Conservation (phyloP, 1,139 yeast species). For the Petasospora fabianii region DNA sequence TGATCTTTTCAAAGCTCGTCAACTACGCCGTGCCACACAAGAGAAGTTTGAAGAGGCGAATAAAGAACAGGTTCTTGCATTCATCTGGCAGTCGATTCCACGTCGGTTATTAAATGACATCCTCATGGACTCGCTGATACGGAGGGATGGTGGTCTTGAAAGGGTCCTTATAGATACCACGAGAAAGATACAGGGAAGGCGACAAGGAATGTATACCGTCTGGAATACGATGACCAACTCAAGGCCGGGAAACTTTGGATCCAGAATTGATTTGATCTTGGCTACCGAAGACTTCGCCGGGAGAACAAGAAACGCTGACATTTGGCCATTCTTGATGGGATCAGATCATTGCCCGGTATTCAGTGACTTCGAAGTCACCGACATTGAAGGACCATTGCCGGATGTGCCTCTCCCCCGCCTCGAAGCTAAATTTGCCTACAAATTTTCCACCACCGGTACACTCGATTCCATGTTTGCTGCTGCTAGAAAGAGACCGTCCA, state of each 20-base stretch:
- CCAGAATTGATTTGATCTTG: slow-evolving; percentile 78
- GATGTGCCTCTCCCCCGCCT: slow-evolving; percentile 34
- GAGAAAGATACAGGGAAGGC: slow-evolving; percentile 49
- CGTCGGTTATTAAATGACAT: slow-evolving; percentile 41
- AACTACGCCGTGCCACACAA: slow-evolving; percentile 6
- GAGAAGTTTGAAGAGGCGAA: slow-evolving; percentile 40
- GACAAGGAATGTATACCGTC: slow-evolving; percentile 75
- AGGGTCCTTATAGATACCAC: slow-evolving; percentile 61
- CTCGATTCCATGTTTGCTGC: slow-evolving; percentile 48
- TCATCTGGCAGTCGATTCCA: slow-evolving; percentile 38
- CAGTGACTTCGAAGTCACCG: slow-evolving; percentile 51
- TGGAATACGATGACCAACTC: slow-evolving; percentile 84
- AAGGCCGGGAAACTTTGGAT: slow-evolving; percentile 83
- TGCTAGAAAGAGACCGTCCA: slow-evolving; percentile 16
- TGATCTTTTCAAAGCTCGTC: slow-evolving; percentile 34
- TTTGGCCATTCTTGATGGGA: slow-evolving; percentile 69
- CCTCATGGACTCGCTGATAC: slow-evolving; percentile 33
- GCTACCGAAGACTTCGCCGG: slow-evolving; percentile 38
- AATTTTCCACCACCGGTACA: slow-evolving; percentile 47
- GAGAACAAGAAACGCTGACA: slow-evolving; percentile 47
- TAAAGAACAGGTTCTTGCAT: slow-evolving; percentile 36
- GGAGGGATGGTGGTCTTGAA: slow-evolving; percentile 21
- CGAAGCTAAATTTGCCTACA: slow-evolving; percentile 55
- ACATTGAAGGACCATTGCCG: not conserved
- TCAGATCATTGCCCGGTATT: slow-evolving; percentile 94